These are phyloP conservation scores for Saccharomycopsis hybrid DNA, from an alignment of 1,139 yeast genomes.

Conservation along the genomic window DNA sequence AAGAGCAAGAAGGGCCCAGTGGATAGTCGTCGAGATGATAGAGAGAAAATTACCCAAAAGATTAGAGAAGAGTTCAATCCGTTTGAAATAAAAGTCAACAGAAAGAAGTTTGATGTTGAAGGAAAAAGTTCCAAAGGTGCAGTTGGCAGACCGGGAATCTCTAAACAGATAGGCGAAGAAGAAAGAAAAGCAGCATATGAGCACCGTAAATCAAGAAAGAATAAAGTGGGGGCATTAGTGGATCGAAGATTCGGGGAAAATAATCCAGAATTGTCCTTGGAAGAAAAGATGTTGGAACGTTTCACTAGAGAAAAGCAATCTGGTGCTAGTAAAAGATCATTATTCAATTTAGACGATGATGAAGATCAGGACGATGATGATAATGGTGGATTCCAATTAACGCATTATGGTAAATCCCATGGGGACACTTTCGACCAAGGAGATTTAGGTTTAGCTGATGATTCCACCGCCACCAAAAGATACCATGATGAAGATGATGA, in stretches of 20 bases:
- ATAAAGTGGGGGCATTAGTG: slow-evolving; percentile 69
- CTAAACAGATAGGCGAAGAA: slow-evolving; percentile 74
- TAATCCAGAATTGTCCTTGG: slow-evolving; percentile 62
- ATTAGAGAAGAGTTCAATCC: slow-evolving; percentile 85
- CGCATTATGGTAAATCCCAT: slow-evolving; percentile 72
- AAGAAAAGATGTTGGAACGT: slow-evolving; percentile 92
- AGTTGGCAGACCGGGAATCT: slow-evolving; percentile 64
- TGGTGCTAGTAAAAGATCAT: slow-evolving; percentile 41
- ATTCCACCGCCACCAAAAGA: slow-evolving; percentile 19
- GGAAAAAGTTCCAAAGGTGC: slow-evolving; percentile 51
- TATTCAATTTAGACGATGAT: slow-evolving; percentile 75
- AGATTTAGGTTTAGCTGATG: slow-evolving; percentile 38
- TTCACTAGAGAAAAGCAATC: slow-evolving; percentile 83
- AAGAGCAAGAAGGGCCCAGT: slow-evolving; percentile 49
- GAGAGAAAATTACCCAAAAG: slow-evolving; percentile 44
- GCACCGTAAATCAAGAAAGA: slow-evolving; percentile 50
- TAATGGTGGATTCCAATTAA: slow-evolving; percentile 46
- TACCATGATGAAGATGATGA: slow-evolving; percentile 25
- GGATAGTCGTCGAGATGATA: slow-evolving; percentile 65
- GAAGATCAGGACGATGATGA: slow-evolving; percentile 38
- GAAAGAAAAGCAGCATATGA: slow-evolving; percentile 65
- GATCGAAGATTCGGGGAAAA: slow-evolving; percentile 94
- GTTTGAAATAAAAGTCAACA: slow-evolving; percentile 71
- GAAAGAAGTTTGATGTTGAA: slow-evolving; percentile 60
- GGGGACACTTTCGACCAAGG: slow-evolving; percentile 44